These are phyloP conservation scores for Eucalyptus polyanthemos DNA, from an alignment of 345 rosid species.

Conservation along the genomic window DNA sequence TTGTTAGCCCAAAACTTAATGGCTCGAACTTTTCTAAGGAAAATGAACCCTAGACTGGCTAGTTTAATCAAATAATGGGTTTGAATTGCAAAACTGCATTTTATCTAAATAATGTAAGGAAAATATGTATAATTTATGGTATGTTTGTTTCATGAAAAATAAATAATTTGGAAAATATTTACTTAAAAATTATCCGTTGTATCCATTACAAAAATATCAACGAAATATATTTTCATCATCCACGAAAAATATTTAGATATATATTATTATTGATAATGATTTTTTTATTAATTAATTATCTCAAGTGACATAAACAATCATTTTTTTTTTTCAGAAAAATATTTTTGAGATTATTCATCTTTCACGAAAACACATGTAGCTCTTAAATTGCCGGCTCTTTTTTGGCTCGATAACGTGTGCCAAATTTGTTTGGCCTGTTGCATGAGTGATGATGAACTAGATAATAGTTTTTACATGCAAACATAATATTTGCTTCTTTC, in stretches of 20 bases:
- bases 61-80: neutral
- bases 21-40: neutral
- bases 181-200: rapidly evolving
- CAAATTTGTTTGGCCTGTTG: neutral
- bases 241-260: neutral
- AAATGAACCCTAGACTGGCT: neutral
- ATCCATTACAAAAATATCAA: neutral
- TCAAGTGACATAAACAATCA: rapidly evolving
- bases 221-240: neutral
- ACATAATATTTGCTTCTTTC: neutral
- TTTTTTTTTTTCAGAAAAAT: neutral
- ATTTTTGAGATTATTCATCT: neutral
- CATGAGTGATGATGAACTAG: neutral
- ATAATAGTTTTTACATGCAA: neutral
- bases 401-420: neutral
- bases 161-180: neutral
- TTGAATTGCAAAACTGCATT: neutral
- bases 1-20: neutral
- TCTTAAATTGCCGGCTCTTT: neutral
- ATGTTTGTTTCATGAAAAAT: rapidly evolving
- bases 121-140: neutral
- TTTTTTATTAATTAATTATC: neutral
- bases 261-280: rapidly evolving
- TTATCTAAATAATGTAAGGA: neutral
- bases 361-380: neutral